Evolutionary conservation across 75 land plant species (phyloP), one percentile per base, ranked within the genome.

Genomic region (Selaginella tamariscina): DNA sequence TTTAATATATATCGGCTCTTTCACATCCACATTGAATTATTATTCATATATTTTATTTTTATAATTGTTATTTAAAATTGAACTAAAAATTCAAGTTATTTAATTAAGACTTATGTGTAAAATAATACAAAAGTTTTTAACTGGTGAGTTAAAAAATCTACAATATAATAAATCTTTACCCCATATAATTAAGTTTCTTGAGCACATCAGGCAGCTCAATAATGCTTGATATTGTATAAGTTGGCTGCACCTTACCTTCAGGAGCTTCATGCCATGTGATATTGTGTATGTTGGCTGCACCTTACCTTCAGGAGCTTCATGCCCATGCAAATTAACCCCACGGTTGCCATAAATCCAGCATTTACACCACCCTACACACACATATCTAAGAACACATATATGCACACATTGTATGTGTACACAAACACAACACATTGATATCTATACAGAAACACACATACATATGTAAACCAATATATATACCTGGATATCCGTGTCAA

Each of bases 401-500:
- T 9, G 8, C 62, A n/a, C 27, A 21, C 23, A 26, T n/a, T 27
- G 26, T 21, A 8, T 23, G 21, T 59, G n/a, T 23, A 59, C 62
- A 59, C 62, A 49, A 49, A 20, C 18, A 49, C 54, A 33, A 39
- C 32, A 32, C 21, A 24, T 65, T 27, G 23, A 24, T 56, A 24
- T 56, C 59, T 56, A n/a, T n/a, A n/a, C n/a, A n/a, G n/a, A n/a
- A n/a, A n/a, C n/a, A n/a, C n/a, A n/a, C n/a, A n/a, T n/a, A n/a
- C n/a, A n/a, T n/a, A n/a, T n/a, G n/a, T n/a, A n/a, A n/a, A n/a
- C n/a, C n/a, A n/a, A 27, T 22, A 0, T 32, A 22, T 21, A 1
- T 44, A 77, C 78, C 78, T 77, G 78, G 31, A 77, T 77, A 54
- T 77, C 78, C n/a, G 78, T 77, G 24, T 29, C 62, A 11, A 77